Percentiles rank a stretch among this genome's conserved stretches.
Evolutionary conservation across 2,329 filamentous ascomycete genomes (phyloP).

Genomic region (Geosmithia putterillii): DNA sequence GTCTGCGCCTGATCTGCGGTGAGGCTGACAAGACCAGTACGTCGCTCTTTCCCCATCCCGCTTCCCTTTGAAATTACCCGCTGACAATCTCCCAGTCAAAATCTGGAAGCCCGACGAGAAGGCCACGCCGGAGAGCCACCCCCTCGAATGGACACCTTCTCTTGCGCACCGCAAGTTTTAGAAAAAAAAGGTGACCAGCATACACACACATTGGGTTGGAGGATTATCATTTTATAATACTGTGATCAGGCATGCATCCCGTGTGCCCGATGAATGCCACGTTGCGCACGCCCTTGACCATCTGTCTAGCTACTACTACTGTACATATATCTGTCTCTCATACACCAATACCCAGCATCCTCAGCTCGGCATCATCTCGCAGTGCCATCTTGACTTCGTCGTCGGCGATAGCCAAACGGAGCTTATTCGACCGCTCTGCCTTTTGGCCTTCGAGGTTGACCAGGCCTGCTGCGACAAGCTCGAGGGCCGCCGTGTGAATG

Average conservation of each 20-base stretch:
- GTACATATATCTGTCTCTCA: constrained; percentile 7
- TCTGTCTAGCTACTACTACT: constrained; percentile 1
- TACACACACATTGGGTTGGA: neutral
- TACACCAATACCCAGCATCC: constrained; percentile 55
- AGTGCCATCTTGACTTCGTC: constrained; percentile 86
- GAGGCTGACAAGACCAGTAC: constrained; percentile 90
- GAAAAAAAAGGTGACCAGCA: constrained; percentile 2
- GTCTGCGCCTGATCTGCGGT: constrained; percentile 79
- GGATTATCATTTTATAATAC: neutral
- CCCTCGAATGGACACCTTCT: constrained; percentile 82
- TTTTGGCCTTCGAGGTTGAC: constrained; percentile 71
- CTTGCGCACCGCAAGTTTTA: constrained; percentile 66
- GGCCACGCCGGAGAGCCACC: constrained; percentile 83
- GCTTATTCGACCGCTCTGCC: constrained; percentile 76
- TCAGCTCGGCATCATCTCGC: constrained; percentile 77
- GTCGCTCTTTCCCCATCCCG: constrained; percentile 10
- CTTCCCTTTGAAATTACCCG: constrained; percentile 9
- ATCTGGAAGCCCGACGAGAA: constrained; percentile 91
- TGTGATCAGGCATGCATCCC: neutral
- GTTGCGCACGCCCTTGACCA: neutral
- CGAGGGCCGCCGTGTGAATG: constrained; percentile 62
- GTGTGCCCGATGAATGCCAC: neutral
- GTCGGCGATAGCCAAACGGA: constrained; percentile 75
- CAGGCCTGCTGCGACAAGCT: constrained; percentile 77
- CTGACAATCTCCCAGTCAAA: constrained; percentile 47